Evolutionary conservation across 345 rosid genomes (phyloP).

Genomic region (Limnanthes douglasii): DNA sequence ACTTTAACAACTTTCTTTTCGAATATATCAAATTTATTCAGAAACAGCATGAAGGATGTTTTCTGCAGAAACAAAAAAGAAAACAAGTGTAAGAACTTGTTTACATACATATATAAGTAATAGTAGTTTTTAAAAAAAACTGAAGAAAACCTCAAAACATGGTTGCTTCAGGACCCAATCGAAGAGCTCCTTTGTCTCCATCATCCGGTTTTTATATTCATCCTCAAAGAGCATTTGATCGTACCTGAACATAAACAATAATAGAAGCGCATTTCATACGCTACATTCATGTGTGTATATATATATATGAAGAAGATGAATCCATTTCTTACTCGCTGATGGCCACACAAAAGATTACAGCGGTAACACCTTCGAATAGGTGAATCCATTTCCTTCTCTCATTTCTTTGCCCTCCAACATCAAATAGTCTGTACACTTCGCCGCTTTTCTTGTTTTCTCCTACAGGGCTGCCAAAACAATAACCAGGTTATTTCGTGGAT

Average conservation of each 20-base stretch:
- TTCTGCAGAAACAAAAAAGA: constrained; percentile 42
- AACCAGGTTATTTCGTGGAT: constrained; percentile 3
- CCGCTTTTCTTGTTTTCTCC: constrained; percentile 97
- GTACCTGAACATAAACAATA: constrained; percentile 40
- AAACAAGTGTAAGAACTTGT: neutral
- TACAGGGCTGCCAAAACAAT: constrained; percentile 59
- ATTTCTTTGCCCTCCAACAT: constrained; percentile 97
- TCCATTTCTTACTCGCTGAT: constrained; percentile 99
- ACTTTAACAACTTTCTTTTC: constrained; percentile 89
- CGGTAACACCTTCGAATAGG: constrained; percentile 97
- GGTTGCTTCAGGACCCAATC: constrained; percentile 98
- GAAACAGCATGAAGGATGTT: constrained; percentile 94
- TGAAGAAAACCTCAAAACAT: constrained; percentile 82
- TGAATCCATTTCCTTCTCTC: constrained; percentile 99
- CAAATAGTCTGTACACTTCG: constrained; percentile 93
- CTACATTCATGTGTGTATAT: too few relatives aligned
- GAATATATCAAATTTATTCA: constrained; percentile 92
- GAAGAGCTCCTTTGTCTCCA: constrained; percentile 85
- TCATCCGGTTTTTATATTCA: constrained; percentile 81
- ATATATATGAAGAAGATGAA: too few relatives aligned
- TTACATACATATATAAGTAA: too few relatives aligned
- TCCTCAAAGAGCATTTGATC: constrained; percentile 93
- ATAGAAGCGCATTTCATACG: too few relatives aligned
- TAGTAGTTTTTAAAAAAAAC: too few relatives aligned
- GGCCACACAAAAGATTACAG: constrained; percentile 95